phyloP scores from a whole-genome alignment of 2,329 filamentous ascomycete genomes.

The Aspergillus fumigatus region DNA sequence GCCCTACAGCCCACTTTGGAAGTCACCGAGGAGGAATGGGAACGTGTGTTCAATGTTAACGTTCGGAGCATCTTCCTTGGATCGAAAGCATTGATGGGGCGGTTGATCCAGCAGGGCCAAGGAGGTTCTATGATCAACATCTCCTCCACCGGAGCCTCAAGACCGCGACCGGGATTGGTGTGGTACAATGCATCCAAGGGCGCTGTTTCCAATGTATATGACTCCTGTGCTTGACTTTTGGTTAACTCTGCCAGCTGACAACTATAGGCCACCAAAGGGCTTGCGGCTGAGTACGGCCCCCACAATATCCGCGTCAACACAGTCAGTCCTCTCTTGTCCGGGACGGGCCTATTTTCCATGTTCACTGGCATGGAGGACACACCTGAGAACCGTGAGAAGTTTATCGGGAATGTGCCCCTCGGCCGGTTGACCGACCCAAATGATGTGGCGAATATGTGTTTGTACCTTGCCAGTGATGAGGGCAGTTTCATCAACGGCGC shows the following conservation, averaged over 20 bases:
- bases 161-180: constrained; percentile 41
- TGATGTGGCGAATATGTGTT: constrained; percentile 67
- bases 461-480: constrained; percentile 68
- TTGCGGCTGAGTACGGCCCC: constrained; percentile 69
- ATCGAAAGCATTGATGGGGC: constrained; percentile 30
- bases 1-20: constrained; percentile 33
- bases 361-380: constrained; percentile 41
- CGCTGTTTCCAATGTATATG: constrained; percentile 40
- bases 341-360: constrained; percentile 57
- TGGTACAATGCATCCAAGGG: constrained; percentile 46
- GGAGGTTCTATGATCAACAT: constrained; percentile 44
- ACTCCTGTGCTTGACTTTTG: not conserved
- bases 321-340: constrained; percentile 64
- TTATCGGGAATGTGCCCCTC: constrained; percentile 42
- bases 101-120: constrained; percentile 35
- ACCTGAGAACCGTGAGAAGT: constrained; percentile 42
- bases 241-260: not conserved
- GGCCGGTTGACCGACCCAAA: constrained; percentile 42
- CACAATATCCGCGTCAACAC: constrained; percentile 70
- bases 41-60: constrained; percentile 42
- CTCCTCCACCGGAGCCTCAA: constrained; percentile 39
- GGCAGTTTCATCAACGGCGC: constrained; percentile 67
- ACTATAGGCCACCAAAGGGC: constrained; percentile 55
- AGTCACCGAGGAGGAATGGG: constrained; percentile 42
- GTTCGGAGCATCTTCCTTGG: constrained; percentile 41